Evolutionary conservation across 257 asterid species (phyloP).

Genomic region (Ligustrum vulgare): DNA sequence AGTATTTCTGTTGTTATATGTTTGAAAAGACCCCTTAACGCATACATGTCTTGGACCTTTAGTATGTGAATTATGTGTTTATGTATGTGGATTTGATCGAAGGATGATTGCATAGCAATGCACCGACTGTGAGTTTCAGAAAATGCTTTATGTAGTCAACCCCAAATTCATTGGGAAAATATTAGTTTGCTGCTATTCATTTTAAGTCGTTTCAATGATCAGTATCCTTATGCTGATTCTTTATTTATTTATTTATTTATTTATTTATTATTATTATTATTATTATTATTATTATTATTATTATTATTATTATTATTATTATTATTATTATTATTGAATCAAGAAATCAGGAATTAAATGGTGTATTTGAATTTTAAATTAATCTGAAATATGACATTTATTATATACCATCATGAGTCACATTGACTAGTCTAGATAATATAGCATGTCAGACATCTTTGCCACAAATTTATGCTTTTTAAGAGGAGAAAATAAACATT

Average conservation of each 20-base stretch:
- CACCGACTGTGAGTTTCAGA: neutral
- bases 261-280: too few relatives aligned
- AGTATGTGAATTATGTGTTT: neutral
- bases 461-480: neutral
- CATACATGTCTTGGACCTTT: conserved; percentile 9
- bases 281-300: too few relatives aligned
- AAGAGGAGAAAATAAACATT: neutral
- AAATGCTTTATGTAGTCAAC: neutral
- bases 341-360: neutral
- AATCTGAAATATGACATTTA: neutral
- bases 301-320: too few relatives aligned
- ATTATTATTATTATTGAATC: too few relatives aligned
- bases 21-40: neutral
- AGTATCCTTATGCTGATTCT: neutral
- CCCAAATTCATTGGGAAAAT: neutral
- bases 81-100: neutral
- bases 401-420: neutral
- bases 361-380: neutral
- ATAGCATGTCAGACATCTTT: neutral
- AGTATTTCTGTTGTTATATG: neutral
- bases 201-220: neutral
- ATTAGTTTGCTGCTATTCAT: neutral
- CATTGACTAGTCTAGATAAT: neutral
- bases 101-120: neutral
- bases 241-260: neutral